Base-by-base conservation (phyloP, 2,329 filamentous ascomycete genomes). In the Fusarium continuum region DNA sequence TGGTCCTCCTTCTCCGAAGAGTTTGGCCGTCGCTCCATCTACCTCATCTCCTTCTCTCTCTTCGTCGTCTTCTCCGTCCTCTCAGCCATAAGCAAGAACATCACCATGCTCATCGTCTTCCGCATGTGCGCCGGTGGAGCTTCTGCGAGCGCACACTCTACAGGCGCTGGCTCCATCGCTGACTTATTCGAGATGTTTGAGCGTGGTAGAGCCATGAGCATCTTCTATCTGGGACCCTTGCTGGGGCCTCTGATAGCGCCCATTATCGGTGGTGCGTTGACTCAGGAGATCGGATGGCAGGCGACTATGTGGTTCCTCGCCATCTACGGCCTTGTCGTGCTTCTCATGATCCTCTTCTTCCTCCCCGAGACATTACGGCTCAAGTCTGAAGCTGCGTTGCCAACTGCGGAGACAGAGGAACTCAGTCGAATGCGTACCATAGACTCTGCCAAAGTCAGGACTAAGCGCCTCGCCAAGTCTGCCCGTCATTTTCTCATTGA, bases 1-100 rank as follows among this genome's bases (percentile, higher is more conserved):
- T 95, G 91, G 91, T 92, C 89, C 1, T 89, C 88, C 2, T 93
- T 95, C 70, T 92, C 89, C 8, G 92, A 95, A 68, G 81, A 80
- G 2, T 76, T 86, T 1, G 92, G 92, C 11, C 85, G 92, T 34
- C 85, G 92, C 19, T 88, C 87, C n/a, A 90, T 96, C 67, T 95
- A 94, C 73, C 76, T 96, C 26, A 77, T 85, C 28, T 93, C 90
- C 1, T 95, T 95, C 73, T 73, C 82, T 19, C 78, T 94, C 13
- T 93, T 92, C 70, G 79, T 88, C 49, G 61, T 93, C 32, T 94
- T 91, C 77, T 88, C 88, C 46, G 78, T 90, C 14, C 78, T 92
- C 34, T 87, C 85, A 46, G 91, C 91, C 14, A 75, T 92, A 23
- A 89, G 88, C 65, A 83, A 80, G 49, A 89, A 85, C 62, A 91